Conservation (phyloP, 176 grass and related monocot species). For the Oryza longistaminata region DNA sequence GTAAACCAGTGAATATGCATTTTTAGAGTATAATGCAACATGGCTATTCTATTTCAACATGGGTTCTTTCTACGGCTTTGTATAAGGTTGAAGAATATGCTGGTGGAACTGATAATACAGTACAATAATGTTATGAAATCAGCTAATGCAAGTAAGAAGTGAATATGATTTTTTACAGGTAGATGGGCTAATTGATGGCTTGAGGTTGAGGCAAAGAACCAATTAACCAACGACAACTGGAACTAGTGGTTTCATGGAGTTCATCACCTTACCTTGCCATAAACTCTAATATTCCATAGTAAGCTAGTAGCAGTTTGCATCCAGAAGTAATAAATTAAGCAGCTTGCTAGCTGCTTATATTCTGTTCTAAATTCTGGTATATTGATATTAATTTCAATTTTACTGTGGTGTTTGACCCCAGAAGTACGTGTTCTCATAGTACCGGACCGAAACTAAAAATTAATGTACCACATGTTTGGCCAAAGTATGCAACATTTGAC, state of each 20-base stretch:
- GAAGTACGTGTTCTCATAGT: not conserved
- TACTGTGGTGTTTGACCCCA: not conserved
- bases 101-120: conserved; percentile 1
- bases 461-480: not conserved
- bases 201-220: not conserved
- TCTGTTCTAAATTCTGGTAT: not conserved
- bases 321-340: not conserved
- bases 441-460: not conserved
- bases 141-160: conserved; percentile 8
- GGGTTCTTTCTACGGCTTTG: conserved; percentile 12
- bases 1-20: conserved; percentile 14
- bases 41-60: conserved; percentile 16
- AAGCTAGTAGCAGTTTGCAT: not conserved
- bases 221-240: not conserved
- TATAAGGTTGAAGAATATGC: conserved; percentile 18
- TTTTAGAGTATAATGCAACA: conserved; percentile 18
- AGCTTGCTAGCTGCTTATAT: no score
- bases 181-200: not conserved
- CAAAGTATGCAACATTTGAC: conserved; percentile 3
- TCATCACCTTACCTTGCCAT: not conserved
- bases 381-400: not conserved
- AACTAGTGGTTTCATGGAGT: conserved; percentile 21
- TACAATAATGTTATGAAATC: not conserved
- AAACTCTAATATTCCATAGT: not conserved
- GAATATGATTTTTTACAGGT: not conserved